A percentile compares a stretch with the other conserved stretches of the same genome.
Conservation (phyloP, 768 basidiomycete species). For the Cystobasidium tubakii region DNA sequence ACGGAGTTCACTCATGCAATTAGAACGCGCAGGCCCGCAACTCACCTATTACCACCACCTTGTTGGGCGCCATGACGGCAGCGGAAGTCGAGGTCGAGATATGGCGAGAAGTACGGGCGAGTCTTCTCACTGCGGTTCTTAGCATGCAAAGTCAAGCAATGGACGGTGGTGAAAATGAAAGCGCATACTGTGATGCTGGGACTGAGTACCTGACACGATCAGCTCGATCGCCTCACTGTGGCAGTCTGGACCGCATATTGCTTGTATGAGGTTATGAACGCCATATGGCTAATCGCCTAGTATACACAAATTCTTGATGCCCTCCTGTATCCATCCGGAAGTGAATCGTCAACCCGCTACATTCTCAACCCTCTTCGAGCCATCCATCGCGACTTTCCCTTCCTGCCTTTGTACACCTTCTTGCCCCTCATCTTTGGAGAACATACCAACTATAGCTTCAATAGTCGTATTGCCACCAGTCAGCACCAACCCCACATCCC, state of each 20-base stretch:
- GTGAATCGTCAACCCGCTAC: constrained; percentile 27
- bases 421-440: neutral
- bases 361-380: constrained; percentile 15
- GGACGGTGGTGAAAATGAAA: too few species aligned
- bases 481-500: constrained; percentile 25
- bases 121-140: constrained; percentile 29
- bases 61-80: constrained; percentile 9
- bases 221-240: neutral
- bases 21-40: neutral
- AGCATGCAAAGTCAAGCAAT: neutral
- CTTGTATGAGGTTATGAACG: too few species aligned
- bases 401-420: neutral
- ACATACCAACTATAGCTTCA: constrained; percentile 29
- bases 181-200: too few species aligned
- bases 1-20: constrained; percentile 4
- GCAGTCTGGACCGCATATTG: too few species aligned
- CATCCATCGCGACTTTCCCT: constrained; percentile 25
- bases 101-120: constrained; percentile 2
- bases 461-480: constrained; percentile 32
- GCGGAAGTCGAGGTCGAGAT: neutral
- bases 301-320: too few species aligned
- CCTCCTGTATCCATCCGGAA: too few species aligned
- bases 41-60: constrained; percentile 12
- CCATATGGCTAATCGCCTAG: too few species aligned
- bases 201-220: too few species aligned